Evolutionary conservation across 2,329 filamentous ascomycete genomes (phyloP).

Genomic region (Clarireedia hainanense): DNA sequence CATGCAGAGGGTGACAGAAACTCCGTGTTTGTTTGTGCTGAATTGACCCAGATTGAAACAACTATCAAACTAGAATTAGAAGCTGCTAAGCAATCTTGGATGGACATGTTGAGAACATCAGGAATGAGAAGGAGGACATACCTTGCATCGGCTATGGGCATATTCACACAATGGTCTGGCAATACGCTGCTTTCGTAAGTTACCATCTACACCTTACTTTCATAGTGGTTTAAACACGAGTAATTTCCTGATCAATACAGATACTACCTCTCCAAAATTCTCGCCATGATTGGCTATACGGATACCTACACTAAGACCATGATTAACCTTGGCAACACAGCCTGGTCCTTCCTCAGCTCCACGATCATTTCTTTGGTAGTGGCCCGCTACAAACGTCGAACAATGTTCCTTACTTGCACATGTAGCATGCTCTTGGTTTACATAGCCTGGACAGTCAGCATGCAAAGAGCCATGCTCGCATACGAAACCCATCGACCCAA

Average conservation of each 20-base stretch:
- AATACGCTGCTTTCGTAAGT: conserved; percentile 36
- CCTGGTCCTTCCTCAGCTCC: conserved; percentile 38
- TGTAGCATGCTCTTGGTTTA: conserved; percentile 46
- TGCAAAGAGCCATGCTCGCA: conserved; percentile 33
- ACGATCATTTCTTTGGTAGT: conserved; percentile 35
- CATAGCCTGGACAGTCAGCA: conserved; percentile 46
- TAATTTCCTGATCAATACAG: neutral
- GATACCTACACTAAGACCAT: conserved; percentile 36
- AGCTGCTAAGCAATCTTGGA: conserved; percentile 44
- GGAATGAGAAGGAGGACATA: conserved; percentile 43
- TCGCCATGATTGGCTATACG: conserved; percentile 39
- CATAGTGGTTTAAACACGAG: neutral
- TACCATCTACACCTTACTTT: neutral
- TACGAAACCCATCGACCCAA: conserved; percentile 24
- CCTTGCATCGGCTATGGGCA: conserved; percentile 41
- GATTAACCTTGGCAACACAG: conserved; percentile 39
- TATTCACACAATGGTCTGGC: conserved; percentile 48
- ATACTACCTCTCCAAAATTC: conserved; percentile 39
- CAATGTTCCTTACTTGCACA: conserved; percentile 46
- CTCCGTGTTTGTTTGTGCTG: conserved; percentile 47
- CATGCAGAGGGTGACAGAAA: conserved; percentile 44
- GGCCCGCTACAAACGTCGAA: conserved; percentile 37
- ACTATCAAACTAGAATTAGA: conserved; percentile 49
- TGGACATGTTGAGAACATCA: conserved; percentile 41
- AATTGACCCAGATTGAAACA: conserved; percentile 52